Percentiles rank a stretch among this genome's conserved stretches.
Conservation (phyloP, 805 yeast genomes). For the Hanseniaspora guilliermondii region DNA sequence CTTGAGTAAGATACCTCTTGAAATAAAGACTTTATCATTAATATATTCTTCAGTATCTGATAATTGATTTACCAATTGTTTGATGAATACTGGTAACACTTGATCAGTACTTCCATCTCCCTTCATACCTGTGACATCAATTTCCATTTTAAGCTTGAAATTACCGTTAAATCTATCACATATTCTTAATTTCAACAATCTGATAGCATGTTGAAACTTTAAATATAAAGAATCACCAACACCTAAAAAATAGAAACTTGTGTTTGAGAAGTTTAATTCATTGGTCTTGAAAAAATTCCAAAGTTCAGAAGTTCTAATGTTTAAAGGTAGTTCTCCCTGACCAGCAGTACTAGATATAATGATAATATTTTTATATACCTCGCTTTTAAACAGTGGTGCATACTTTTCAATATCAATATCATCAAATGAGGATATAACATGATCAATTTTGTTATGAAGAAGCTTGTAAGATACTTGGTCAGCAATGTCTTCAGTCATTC, state of each 20-base stretch:
- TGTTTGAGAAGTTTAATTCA: constrained; percentile 47
- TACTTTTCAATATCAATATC: constrained; percentile 36
- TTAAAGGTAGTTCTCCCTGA: constrained; percentile 84
- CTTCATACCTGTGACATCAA: constrained; percentile 72
- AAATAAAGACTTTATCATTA: constrained; percentile 20
- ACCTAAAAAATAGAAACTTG: constrained; percentile 66
- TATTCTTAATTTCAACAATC: constrained; percentile 67
- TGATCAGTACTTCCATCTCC: constrained; percentile 44
- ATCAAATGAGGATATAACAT: constrained; percentile 33
- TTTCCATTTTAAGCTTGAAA: constrained; percentile 53
- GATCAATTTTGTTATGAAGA: constrained; percentile 38
- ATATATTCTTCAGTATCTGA: constrained; percentile 16
- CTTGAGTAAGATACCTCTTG: constrained; percentile 23
- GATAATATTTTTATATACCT: constrained; percentile 34
- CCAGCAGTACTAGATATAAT: constrained; percentile 79
- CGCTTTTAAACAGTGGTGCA: constrained; percentile 33
- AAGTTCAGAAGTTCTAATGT: constrained; percentile 39
- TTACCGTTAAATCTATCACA: constrained; percentile 64
- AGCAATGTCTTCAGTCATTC: constrained; percentile 80
- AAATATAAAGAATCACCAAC: constrained; percentile 90
- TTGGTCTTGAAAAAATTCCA: constrained; percentile 62
- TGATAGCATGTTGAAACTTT: constrained; percentile 74
- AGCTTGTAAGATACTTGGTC: constrained; percentile 44
- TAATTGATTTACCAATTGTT: constrained; percentile 25
- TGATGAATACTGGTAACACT: constrained; percentile 25